These are phyloP conservation scores for Sporothrix protearum DNA, from an alignment of 2,329 filamentous ascomycete genomes.

Conservation along the genomic window DNA sequence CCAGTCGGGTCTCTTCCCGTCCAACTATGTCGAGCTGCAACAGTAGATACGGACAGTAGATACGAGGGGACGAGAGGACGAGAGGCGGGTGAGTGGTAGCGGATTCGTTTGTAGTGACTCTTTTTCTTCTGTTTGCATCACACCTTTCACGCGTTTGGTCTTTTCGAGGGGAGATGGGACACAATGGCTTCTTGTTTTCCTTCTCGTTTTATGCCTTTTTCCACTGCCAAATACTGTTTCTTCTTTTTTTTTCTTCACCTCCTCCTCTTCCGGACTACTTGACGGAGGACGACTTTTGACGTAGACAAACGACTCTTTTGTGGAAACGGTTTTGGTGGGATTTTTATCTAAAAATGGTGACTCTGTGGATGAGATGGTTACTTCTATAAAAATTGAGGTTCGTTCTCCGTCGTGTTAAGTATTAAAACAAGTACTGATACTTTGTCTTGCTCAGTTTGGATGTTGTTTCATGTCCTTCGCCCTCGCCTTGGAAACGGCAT, in stretches of 20 bases:
- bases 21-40: slow-evolving; percentile 64
- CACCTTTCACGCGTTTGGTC: neutral
- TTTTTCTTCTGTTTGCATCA: neutral
- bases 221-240: neutral
- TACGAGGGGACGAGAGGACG: neutral
- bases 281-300: neutral
- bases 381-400: neutral
- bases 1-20: slow-evolving; percentile 76
- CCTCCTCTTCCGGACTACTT: neutral
- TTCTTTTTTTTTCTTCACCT: neutral
- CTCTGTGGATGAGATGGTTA: neutral
- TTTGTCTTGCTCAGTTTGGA: neutral
- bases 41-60: too few species aligned
- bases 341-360: neutral
- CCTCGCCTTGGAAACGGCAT: too few species aligned
- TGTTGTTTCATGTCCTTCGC: too few species aligned
- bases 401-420: neutral
- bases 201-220: neutral
- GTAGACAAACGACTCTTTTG: neutral
- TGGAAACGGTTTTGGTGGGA: neutral
- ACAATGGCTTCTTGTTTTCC: neutral
- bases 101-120: neutral
- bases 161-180: neutral
- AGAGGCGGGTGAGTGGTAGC: neutral
- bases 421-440: neutral